Conservation (phyloP, 768 basidiomycete genomes). For the Suillus placidus region DNA sequence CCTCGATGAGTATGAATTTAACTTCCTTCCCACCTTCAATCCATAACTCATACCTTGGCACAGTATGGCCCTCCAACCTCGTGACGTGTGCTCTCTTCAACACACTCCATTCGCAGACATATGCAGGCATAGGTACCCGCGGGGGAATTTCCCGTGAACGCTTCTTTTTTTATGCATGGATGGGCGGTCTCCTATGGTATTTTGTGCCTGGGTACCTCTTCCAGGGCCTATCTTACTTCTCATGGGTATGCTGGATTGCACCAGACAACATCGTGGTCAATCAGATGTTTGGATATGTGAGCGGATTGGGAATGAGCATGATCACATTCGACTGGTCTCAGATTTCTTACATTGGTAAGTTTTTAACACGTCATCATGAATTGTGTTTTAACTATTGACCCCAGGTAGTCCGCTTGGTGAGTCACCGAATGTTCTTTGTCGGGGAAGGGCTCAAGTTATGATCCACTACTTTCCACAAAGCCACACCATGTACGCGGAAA, state of each 20-base stretch:
- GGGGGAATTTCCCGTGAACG: slow-evolving; percentile 55
- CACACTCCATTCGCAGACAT: slow-evolving; percentile 63
- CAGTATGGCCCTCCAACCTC: slow-evolving; percentile 75
- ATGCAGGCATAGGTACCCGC: slow-evolving; percentile 44
- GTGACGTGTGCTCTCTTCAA: slow-evolving; percentile 75
- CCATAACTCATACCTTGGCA: slow-evolving; percentile 5
- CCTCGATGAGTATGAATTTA: slow-evolving; percentile 53
- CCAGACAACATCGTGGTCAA: slow-evolving; percentile 72
- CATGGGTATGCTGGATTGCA: slow-evolving; percentile 67
- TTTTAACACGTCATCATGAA: neutral
- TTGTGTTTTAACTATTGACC: neutral
- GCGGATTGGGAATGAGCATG: slow-evolving; percentile 66
- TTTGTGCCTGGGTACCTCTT: slow-evolving; percentile 77
- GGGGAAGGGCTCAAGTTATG: neutral
- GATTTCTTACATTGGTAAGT: slow-evolving; percentile 41
- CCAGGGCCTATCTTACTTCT: slow-evolving; percentile 63
- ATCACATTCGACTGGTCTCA: slow-evolving; percentile 85
- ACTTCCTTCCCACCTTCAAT: slow-evolving; percentile 3
- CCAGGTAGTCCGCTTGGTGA: slow-evolving; percentile 61
- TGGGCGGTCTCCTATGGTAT: slow-evolving; percentile 44
- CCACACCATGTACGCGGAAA: slow-evolving; percentile 3
- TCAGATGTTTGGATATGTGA: slow-evolving; percentile 68
- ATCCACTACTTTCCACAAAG: neutral
- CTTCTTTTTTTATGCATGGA: slow-evolving; percentile 51
- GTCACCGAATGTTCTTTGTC: neutral